Evolutionary conservation across 345 rosid genomes (phyloP).

Genomic region (Pistacia integerrima): DNA sequence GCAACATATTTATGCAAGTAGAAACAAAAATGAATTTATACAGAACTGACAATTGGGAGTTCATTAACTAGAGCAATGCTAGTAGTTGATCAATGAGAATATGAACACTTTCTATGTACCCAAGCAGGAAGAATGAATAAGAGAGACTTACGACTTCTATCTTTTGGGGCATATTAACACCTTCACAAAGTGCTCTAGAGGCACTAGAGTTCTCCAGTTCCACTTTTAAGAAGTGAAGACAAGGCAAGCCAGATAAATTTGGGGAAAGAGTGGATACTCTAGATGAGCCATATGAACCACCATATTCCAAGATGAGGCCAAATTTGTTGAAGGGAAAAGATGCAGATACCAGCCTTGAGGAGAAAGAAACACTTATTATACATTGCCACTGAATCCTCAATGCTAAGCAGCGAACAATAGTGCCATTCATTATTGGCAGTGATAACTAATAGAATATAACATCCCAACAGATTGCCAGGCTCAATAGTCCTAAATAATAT

Average conservation of each 20-base stretch:
- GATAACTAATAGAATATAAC: slow-evolving; percentile 3
- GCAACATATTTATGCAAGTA: neutral
- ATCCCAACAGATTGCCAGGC: neutral
- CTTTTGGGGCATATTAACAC: slow-evolving; percentile 44
- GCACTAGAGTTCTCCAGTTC: slow-evolving; percentile 48
- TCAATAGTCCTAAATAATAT: neutral
- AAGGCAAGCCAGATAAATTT: slow-evolving; percentile 35
- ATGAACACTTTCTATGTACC: neutral
- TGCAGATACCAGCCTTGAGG: slow-evolving; percentile 49
- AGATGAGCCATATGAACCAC: slow-evolving; percentile 50
- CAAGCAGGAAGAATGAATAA: slow-evolving; percentile 2
- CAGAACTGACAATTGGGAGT: neutral
- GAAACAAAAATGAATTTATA: slow-evolving; percentile 2
- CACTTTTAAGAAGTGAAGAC: slow-evolving; percentile 52
- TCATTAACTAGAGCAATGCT: neutral
- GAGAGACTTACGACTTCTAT: slow-evolving; percentile 34
- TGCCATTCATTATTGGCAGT: neutral
- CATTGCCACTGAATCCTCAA: slow-evolving; percentile 3
- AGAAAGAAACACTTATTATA: slow-evolving; percentile 18
- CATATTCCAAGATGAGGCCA: slow-evolving; percentile 57
- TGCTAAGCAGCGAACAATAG: neutral
- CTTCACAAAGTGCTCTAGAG: slow-evolving; percentile 51
- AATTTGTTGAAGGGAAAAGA: slow-evolving; percentile 53
- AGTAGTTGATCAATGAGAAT: slow-evolving; percentile 10
- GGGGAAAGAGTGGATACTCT: slow-evolving; percentile 35